Evolutionary conservation across 768 basidiomycete genomes (phyloP), one percentile per base, ranked within the genome.

Genomic region (Candolleomyces eurysporus): DNA sequence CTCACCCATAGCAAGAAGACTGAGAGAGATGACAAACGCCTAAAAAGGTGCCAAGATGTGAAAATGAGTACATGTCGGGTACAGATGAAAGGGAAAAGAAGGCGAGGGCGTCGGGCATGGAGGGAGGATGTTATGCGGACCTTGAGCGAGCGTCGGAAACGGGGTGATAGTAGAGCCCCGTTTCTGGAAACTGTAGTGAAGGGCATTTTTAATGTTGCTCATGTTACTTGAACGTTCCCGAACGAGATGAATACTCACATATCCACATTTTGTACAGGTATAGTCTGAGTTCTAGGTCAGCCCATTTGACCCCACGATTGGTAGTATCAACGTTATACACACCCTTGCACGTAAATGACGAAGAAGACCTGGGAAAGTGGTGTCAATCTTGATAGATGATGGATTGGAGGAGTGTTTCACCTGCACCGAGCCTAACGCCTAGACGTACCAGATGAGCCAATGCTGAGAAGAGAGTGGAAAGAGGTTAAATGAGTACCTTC

Each of bases 251-350:
- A 22, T 9, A 61, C 71, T 51, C 53, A 74, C 73, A 70, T 32
- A 59, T 64, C 73, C 73, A 73, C 26, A 74, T 74, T 64, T 71
- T 70, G 45, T 65, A 66, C n/a, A 74, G 64, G 56, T 74, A 74
- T 42, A 69, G 68, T 19, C 73, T 74, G n/a, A 43, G n/a, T 43
- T 42, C 26, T 26, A 26, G 26, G 26, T 26, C 26, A 26, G 26
- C 26, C 26, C 26, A 26, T 26, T 26, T 26, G 26, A 26, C 26
- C 26, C 26, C 4, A 26, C 7, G 26, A 43, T 48, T 31, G n/a
- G 31, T 8, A 42, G 39, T n/a, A n/a, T 22, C 26, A 17, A 52
- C 57, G 31, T 39, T 48, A 48, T n/a, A 59, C 68, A 57, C 46
- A 74, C 73, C 64, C 65, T 69, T 74, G 73, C 3, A 74, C 73